Evolutionary conservation across 129 eudicot genomes (phyloP).

Genomic region (Rutidosis leptorrhynchoides): DNA sequence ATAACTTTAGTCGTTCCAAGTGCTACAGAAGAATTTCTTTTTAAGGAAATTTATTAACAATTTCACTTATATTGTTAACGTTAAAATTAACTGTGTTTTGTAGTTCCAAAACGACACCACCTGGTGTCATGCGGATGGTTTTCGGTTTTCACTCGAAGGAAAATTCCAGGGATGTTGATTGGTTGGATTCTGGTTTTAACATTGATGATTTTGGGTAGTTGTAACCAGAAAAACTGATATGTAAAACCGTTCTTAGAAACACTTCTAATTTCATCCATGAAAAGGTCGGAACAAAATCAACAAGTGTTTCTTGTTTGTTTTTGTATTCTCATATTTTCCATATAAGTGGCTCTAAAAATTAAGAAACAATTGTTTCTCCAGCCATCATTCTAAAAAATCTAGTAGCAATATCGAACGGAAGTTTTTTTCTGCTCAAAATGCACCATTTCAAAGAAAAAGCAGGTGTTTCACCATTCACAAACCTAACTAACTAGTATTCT

Average conservation of each 20-base stretch:
- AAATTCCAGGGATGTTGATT: conserved; percentile 11
- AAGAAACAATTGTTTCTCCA: neutral
- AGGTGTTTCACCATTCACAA: too few species aligned
- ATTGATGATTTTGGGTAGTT: neutral
- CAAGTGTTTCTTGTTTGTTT: neutral
- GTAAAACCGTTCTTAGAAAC: neutral
- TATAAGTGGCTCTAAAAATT: neutral
- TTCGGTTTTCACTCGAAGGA: conserved; percentile 20
- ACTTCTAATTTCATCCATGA: neutral
- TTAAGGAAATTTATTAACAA: neutral
- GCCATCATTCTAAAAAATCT: neutral
- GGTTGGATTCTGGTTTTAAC: conserved; percentile 13
- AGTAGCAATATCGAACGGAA: neutral
- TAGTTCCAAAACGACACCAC: conserved; percentile 14
- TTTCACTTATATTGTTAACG: neutral
- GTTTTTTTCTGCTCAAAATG: neutral
- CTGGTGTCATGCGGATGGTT: conserved; percentile 18
- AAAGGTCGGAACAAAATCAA: neutral
- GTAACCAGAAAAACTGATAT: neutral
- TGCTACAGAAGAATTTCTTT: neutral
- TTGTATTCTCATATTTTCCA: neutral
- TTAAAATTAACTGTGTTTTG: neutral
- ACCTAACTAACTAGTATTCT: too few species aligned
- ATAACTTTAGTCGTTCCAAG: neutral
- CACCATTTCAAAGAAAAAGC: too few species aligned